These are phyloP conservation scores for Neofusicoccum cordaticola DNA, from an alignment of 2,329 filamentous ascomycete genomes.

Conservation along the genomic window DNA sequence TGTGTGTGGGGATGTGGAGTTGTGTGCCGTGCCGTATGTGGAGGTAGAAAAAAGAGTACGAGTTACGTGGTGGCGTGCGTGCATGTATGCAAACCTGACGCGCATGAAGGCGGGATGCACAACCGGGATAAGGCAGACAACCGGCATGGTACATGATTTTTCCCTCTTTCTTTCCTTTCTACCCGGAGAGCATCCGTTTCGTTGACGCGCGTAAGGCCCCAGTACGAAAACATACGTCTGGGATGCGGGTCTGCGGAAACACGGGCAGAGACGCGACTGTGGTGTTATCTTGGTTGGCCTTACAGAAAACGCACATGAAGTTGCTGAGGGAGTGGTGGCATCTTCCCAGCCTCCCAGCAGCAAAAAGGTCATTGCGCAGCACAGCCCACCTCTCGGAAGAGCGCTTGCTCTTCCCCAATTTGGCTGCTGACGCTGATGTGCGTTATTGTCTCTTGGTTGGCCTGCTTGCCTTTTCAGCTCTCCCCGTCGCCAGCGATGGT, in stretches of 20 bases:
- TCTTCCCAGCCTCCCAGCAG: neutral
- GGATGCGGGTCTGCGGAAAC: neutral
- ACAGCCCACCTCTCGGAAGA: neutral
- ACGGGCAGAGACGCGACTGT: neutral
- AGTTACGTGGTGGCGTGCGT: no score
- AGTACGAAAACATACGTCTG: neutral
- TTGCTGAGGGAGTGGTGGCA: neutral
- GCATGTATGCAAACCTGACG: slow-evolving; percentile 2
- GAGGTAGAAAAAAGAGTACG: no score
- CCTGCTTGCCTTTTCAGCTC: neutral
- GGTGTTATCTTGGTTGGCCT: neutral
- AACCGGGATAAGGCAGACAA: neutral
- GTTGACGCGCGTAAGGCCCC: neutral
- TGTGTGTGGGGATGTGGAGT: neutral
- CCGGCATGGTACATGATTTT: neutral
- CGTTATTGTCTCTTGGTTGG: neutral
- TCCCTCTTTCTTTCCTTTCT: no score
- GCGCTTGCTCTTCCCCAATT: no score
- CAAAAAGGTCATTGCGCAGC: neutral
- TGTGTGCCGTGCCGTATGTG: neutral
- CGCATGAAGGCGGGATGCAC: neutral
- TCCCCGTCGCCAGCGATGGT: neutral
- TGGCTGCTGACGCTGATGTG: no score
- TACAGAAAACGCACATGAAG: no score
- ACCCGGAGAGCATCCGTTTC: neutral